phyloP scores from a whole-genome alignment of 441 rosid species.

The Heliophila coronopifolia region DNA sequence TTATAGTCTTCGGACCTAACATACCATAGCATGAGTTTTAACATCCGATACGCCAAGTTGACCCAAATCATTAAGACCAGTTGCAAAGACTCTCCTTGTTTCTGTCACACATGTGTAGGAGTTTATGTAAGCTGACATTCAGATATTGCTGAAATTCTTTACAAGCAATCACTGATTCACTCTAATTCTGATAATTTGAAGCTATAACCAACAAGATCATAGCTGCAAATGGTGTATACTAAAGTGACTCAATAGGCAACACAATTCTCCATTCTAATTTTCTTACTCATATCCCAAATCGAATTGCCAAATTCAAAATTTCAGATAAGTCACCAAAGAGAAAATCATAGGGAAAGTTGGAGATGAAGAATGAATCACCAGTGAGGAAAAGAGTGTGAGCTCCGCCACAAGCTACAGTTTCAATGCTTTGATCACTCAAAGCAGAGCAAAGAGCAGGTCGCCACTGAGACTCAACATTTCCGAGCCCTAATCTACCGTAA shows the following conservation, averaged over 20 bases:
- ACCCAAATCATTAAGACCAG: constrained; percentile 90
- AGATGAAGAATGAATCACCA: constrained; percentile 38
- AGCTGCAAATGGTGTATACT: not conserved
- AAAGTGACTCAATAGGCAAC: not conserved
- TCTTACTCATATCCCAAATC: not conserved
- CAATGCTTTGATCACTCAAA: constrained; percentile 40
- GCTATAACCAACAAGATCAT: not conserved
- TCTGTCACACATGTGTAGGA: constrained; percentile 43
- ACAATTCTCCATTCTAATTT: not conserved
- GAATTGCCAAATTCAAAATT: not conserved
- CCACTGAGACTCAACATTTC: constrained; percentile 68
- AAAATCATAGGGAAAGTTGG: not conserved
- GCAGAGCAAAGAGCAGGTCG: constrained; percentile 42
- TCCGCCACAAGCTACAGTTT: constrained; percentile 82
- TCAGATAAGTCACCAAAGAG: not conserved
- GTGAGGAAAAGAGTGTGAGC: constrained; percentile 94
- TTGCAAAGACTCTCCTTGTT: constrained; percentile 68
- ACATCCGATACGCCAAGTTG: constrained; percentile 61
- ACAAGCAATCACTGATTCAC: not conserved
- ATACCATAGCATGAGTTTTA: constrained; percentile 47
- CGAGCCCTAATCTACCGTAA: constrained; percentile 74
- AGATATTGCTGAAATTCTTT: constrained; percentile 4
- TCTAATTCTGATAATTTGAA: not conserved
- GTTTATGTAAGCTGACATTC: constrained; percentile 23
- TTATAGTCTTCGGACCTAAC: constrained; percentile 13